Conservation (phyloP, 176 grass and related monocot species). For the Rhipidocladum racemiflorum region DNA sequence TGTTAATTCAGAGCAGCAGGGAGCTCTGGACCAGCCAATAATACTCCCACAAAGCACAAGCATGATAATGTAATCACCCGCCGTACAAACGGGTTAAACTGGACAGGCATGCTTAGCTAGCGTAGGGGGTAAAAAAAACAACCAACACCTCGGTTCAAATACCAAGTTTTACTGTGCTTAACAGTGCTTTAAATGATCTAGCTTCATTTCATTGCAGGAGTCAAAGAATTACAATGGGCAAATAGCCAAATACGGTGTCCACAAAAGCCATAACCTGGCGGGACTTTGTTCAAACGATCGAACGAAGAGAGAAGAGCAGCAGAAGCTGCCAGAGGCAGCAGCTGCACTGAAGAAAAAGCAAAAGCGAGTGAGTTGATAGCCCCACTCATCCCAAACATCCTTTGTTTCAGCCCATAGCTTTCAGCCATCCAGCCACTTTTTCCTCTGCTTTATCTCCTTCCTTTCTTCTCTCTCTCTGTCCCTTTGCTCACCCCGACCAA, state of each 20-base stretch:
- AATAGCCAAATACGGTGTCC: not conserved
- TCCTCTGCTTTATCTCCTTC: conserved; percentile 10
- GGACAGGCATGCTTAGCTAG: conserved; percentile 11
- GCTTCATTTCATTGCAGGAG: not conserved
- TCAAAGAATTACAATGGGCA: not conserved
- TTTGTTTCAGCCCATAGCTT: conserved; percentile 8
- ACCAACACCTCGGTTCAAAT: conserved; percentile 3
- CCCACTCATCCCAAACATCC: not conserved
- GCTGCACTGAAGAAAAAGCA: not conserved
- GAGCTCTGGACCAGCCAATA: not conserved
- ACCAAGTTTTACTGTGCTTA: not conserved
- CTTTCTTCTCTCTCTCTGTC: not conserved
- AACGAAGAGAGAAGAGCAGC: not conserved
- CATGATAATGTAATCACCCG: not conserved
- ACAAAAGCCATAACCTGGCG: conserved; percentile 16
- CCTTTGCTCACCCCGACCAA: not conserved
- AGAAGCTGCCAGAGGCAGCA: not conserved
- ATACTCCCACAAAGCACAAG: not conserved
- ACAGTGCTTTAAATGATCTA: not conserved
- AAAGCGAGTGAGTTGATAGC: not conserved
- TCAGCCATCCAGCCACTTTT: conserved; percentile 9
- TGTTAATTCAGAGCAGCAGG: conserved; percentile 4
- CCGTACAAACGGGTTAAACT: not conserved
- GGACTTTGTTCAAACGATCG: conserved; percentile 37
- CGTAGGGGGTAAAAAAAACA: not conserved